Conservation (phyloP, 257 asterid species). For the Solanum infundibuliforme region DNA sequence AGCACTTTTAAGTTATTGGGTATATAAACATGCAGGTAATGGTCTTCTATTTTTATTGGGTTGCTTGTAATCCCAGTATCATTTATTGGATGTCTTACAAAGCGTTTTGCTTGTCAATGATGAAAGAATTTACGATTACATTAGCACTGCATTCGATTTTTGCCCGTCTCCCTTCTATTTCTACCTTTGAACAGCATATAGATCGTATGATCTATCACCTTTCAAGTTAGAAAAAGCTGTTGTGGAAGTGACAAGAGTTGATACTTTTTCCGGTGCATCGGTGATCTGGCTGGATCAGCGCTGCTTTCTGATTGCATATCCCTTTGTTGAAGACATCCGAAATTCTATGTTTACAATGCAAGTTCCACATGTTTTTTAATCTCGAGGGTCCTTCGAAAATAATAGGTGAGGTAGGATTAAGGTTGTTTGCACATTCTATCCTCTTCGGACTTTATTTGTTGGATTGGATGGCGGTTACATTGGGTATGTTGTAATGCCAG, state of each 20-base stretch:
- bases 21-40: not conserved
- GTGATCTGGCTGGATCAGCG: not conserved
- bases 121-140: not conserved
- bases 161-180: not conserved
- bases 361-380: not conserved
- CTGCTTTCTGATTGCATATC: not conserved
- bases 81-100: not conserved
- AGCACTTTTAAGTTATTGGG: not conserved
- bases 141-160: not conserved
- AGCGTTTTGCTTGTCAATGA: not conserved
- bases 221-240: not conserved
- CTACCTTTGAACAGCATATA: not conserved
- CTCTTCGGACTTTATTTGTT: too few relatives aligned
- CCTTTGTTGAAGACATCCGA: too few relatives aligned
- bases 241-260: not conserved
- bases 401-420: too few relatives aligned
- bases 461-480: not conserved
- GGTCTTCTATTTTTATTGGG: not conserved
- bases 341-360: not conserved
- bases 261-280: not conserved
- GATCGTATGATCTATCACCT: not conserved
- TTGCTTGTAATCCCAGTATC: not conserved
- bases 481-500: not conserved
- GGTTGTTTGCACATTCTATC: too few relatives aligned
- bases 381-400: not conserved